Percentiles rank a stretch among this genome's conserved stretches.
These are phyloP conservation scores for Pyrenochaeta sp. DNA, from an alignment of 2,329 filamentous ascomycete species.

Conservation along the genomic window DNA sequence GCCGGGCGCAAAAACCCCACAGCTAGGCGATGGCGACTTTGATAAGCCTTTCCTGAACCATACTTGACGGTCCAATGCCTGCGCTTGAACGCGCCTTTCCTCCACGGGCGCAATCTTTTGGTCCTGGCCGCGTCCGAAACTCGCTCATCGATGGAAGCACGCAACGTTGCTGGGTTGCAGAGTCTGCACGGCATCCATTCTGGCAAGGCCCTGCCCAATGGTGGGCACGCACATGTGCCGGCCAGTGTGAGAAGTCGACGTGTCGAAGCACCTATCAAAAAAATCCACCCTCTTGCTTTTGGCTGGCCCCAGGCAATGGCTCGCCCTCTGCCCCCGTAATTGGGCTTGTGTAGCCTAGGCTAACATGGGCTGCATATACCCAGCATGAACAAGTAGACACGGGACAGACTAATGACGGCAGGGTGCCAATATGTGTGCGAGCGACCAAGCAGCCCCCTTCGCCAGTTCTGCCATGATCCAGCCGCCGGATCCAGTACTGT, in stretches of 20 bases:
- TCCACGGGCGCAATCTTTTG: conserved; percentile 8
- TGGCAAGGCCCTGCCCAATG: conserved; percentile 32
- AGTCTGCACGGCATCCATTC: conserved; percentile 17
- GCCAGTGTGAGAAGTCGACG: conserved; percentile 23
- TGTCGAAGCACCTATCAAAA: conserved; percentile 39
- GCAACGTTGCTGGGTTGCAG: conserved; percentile 32
- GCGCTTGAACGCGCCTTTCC: conserved; percentile 11
- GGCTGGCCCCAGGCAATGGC: conserved; percentile 30
- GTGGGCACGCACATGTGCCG: conserved; percentile 19
- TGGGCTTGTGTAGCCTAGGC: conserved; percentile 29
- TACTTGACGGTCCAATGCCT: conserved; percentile 24
- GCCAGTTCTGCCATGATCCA: conserved; percentile 15
- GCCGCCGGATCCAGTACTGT: conserved; percentile 13
- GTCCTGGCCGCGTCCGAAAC: conserved; percentile 10
- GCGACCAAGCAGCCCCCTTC: conserved; percentile 19
- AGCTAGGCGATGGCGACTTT: conserved; percentile 28
- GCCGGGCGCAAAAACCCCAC: conserved; percentile 25
- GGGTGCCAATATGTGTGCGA: conserved; percentile 19
- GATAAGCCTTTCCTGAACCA: conserved; percentile 43
- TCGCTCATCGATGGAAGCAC: conserved; percentile 28
- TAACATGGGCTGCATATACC: conserved; percentile 37
- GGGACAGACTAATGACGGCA: conserved; percentile 41
- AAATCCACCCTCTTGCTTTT: conserved; percentile 28
- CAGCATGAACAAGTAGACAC: conserved; percentile 52
- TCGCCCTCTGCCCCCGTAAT: conserved; percentile 26